Conservation (phyloP, 2,329 filamentous ascomycete genomes). For the Stagonosporopsis chrysanthemi region DNA sequence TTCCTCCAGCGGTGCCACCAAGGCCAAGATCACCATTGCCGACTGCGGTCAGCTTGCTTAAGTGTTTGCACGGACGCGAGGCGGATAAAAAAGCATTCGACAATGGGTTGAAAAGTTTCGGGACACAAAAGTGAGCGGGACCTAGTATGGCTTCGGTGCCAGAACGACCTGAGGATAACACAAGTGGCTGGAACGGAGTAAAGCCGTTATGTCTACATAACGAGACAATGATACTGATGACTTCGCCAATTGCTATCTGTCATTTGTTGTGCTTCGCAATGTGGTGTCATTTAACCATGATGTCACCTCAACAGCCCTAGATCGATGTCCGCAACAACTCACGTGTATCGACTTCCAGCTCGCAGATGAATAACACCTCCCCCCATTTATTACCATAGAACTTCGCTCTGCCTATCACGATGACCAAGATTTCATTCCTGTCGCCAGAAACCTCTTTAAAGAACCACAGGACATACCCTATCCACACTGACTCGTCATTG, state of each 20-base stretch:
- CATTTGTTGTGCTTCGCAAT: not conserved
- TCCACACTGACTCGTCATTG: not conserved
- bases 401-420: not conserved
- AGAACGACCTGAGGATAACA: constrained; percentile 10
- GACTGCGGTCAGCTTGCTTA: constrained; percentile 36
- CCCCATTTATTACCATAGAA: not conserved
- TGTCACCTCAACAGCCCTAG: not conserved
- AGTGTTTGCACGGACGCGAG: constrained; percentile 12
- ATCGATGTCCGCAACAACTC: not conserved
- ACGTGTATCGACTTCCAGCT: not conserved
- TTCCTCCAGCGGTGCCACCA: constrained; percentile 31
- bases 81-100: constrained; percentile 20
- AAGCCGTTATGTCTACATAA: constrained; percentile 20
- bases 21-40: constrained; percentile 33
- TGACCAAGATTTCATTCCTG: not conserved
- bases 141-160: constrained; percentile 19
- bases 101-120: constrained; percentile 16
- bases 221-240: constrained; percentile 23
- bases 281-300: not conserved
- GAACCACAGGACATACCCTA: not conserved
- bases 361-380: not conserved
- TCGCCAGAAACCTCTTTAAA: not conserved
- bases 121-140: constrained; percentile 13
- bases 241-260: constrained; percentile 5
- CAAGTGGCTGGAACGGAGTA: constrained; percentile 16